Percentiles rank a stretch among this genome's conserved stretches.
These are phyloP conservation scores for Entonaema liquescens DNA, from an alignment of 495 filamentous ascomycete genomes.

Conservation along the genomic window DNA sequence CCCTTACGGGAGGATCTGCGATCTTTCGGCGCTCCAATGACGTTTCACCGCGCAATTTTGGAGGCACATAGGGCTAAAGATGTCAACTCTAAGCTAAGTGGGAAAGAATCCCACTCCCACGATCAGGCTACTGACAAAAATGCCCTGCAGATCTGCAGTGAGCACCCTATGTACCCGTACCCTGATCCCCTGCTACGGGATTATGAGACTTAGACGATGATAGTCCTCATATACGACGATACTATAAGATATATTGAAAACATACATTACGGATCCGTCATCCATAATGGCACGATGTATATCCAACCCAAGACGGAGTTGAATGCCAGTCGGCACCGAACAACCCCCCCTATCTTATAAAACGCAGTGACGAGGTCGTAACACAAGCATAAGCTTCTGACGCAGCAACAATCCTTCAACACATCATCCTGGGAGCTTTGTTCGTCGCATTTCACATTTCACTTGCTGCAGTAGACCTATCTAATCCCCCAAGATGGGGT, in stretches of 20 bases:
- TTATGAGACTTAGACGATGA: constrained; percentile 10
- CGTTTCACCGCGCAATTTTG: constrained; percentile 19
- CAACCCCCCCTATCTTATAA: constrained; percentile 19
- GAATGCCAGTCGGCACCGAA: not conserved
- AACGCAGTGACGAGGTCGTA: constrained; percentile 15
- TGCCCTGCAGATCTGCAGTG: constrained; percentile 43
- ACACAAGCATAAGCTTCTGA: constrained; percentile 31
- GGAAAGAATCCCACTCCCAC: constrained; percentile 15
- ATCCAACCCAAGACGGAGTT: constrained; percentile 7
- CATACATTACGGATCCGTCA: constrained; percentile 6
- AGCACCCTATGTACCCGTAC: constrained; percentile 38
- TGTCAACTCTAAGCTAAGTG: constrained; percentile 22
- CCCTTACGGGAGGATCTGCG: constrained; percentile 20
- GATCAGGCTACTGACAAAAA: constrained; percentile 22
- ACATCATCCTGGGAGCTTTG: constrained; percentile 16
- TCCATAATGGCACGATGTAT: constrained; percentile 8
- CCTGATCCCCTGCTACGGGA: constrained; percentile 9
- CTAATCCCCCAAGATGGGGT: not conserved
- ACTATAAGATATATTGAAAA: not conserved
- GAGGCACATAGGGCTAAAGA: constrained; percentile 25
- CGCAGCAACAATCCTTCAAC: constrained; percentile 30
- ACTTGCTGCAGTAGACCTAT: not conserved
- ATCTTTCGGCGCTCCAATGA: constrained; percentile 30
- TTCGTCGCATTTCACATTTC: constrained; percentile 7
- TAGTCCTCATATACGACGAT: constrained; percentile 9